phyloP scores from a whole-genome alignment of 495 filamentous ascomycete genomes.

The Amphirosellinia nigrospora region DNA sequence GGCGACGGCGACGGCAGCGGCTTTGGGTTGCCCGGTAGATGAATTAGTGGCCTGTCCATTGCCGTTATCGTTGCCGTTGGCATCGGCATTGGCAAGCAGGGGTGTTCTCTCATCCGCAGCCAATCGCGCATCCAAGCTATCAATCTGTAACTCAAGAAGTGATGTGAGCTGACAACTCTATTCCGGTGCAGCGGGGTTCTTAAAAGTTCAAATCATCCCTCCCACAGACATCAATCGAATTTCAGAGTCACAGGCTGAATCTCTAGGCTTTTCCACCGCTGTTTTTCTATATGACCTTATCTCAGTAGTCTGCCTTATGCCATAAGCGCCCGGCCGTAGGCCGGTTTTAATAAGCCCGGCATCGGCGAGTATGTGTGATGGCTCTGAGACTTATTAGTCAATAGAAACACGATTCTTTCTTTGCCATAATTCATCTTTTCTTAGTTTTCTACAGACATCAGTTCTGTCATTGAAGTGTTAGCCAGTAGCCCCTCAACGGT shows the following conservation, averaged over 20 bases:
- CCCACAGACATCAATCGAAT: background rate
- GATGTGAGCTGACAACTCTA: background rate
- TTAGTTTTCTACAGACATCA: background rate
- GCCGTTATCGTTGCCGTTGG: constrained; percentile 16
- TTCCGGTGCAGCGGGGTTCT: background rate
- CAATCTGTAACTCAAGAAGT: background rate
- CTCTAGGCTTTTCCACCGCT: background rate
- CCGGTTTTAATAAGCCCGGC: constrained; percentile 6
- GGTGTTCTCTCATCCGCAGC: constrained; percentile 38
- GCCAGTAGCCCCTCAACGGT: background rate
- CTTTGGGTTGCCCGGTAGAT: background rate
- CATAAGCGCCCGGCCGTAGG: background rate
- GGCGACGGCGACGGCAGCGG: constrained; percentile 22
- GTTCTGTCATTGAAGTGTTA: background rate
- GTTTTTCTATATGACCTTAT: background rate
- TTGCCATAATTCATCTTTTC: background rate
- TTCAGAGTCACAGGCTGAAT: background rate
- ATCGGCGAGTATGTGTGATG: background rate
- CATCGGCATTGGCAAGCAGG: constrained; percentile 34
- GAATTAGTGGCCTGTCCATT: constrained; percentile 16
- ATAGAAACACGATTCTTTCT: background rate
- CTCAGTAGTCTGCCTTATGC: background rate
- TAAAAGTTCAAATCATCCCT: background rate
- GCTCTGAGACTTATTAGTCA: background rate
- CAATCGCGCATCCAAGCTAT: constrained; percentile 21